Evolutionary conservation across 1,139 yeast genomes (phyloP).

Genomic region (Kodamaea derodonti): DNA sequence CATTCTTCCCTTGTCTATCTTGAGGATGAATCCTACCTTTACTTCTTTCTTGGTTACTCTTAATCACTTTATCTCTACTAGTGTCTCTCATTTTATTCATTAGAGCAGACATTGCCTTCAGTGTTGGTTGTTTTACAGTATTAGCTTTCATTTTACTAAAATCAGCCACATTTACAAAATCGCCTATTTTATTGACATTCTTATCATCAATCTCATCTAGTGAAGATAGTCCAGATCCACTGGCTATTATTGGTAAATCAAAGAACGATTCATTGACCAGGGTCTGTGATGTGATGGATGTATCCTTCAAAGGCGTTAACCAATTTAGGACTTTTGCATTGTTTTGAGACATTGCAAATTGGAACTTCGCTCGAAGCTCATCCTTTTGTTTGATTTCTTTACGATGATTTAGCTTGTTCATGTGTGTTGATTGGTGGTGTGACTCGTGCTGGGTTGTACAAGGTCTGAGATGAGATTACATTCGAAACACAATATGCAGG

Average conservation of each 20-base stretch:
- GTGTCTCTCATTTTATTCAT: conserved; percentile 41
- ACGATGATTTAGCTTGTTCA: conserved; percentile 29
- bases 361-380: conserved; percentile 46
- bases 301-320: conserved; percentile 26
- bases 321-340: conserved; percentile 39
- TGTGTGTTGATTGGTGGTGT: conserved; percentile 4
- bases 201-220: conserved; percentile 8
- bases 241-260: conserved; percentile 42
- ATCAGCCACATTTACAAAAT: conserved; percentile 23
- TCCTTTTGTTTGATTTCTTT: conserved; percentile 47
- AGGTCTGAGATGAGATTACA: no score
- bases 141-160: conserved; percentile 11
- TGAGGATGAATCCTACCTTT: conserved; percentile 2
- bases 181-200: conserved; percentile 22
- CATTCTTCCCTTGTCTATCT: neutral
- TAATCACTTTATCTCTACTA: conserved; percentile 15
- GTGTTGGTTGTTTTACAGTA: conserved; percentile 9
- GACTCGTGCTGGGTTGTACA: neutral
- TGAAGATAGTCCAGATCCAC: conserved; percentile 38
- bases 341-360: conserved; percentile 37
- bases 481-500: no score
- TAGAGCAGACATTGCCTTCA: conserved; percentile 42
- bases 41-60: neutral
- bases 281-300: conserved; percentile 2
- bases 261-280: conserved; percentile 21